Conservation (phyloP, 495 filamentous ascomycete species). For the Penicillium samsonianum region DNA sequence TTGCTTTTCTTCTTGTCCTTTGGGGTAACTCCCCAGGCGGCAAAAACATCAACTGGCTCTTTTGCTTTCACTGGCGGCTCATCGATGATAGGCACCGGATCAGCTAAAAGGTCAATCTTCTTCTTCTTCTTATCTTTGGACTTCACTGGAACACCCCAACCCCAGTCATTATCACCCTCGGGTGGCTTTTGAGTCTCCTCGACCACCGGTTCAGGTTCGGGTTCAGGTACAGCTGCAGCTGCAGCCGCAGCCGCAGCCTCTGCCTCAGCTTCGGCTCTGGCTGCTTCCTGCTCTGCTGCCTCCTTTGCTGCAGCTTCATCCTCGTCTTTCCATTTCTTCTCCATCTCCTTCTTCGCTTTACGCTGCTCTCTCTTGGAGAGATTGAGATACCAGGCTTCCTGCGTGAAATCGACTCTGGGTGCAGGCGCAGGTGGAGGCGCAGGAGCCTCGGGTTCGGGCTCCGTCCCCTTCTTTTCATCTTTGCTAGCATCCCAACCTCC, state of each 20-base stretch:
- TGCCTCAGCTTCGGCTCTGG: background rate
- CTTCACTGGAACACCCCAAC: constrained; percentile 35
- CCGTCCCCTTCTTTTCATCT: constrained; percentile 35
- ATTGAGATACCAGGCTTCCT: constrained; percentile 20
- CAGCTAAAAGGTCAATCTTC: constrained; percentile 35
- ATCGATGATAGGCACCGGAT: constrained; percentile 28
- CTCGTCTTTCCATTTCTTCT: constrained; percentile 29
- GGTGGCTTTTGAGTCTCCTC: constrained; percentile 19
- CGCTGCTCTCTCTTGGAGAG: constrained; percentile 37
- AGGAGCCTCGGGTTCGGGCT: constrained; percentile 18
- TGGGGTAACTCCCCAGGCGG: constrained; percentile 23
- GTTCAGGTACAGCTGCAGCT: background rate
- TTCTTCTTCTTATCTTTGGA: constrained; percentile 47
- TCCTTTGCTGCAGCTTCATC: constrained; percentile 22
- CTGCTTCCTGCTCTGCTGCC: constrained; percentile 5
- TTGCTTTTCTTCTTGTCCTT: constrained; percentile 32
- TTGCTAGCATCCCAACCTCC: constrained; percentile 21
- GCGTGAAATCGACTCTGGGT: constrained; percentile 11
- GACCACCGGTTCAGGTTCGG: constrained; percentile 24
- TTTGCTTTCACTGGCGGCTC: constrained; percentile 34
- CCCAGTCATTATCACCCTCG: constrained; percentile 32
- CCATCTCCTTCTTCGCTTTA: constrained; percentile 38
- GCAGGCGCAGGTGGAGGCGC: constrained; percentile 13
- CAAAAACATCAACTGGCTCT: constrained; percentile 54
- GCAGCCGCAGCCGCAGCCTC: background rate